phyloP scores from a whole-genome alignment of 1,284 basidiomycete species.

The Caloboletus firmus region DNA sequence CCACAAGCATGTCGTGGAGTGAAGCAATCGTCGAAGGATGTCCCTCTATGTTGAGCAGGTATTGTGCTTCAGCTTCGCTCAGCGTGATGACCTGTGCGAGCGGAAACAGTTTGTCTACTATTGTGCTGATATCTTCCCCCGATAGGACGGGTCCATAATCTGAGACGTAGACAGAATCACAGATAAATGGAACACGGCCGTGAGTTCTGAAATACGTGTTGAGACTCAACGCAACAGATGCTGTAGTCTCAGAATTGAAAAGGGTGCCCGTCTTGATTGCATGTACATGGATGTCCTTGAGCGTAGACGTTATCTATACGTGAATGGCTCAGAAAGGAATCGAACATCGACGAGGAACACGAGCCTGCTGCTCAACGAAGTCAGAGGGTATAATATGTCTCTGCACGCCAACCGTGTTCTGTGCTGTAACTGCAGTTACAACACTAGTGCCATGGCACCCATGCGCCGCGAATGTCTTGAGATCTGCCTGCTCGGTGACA shows the following conservation, averaged over 20 bases:
- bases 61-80: conserved; percentile 79
- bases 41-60: conserved; percentile 52
- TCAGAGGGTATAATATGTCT: conserved; percentile 59
- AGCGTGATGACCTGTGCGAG: conserved; percentile 79
- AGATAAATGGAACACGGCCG: conserved; percentile 52
- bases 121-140: conserved; percentile 60
- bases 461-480: conserved; percentile 81
- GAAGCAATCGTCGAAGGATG: conserved; percentile 40
- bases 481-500: conserved; percentile 58
- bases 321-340: not conserved
- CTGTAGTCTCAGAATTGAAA: conserved; percentile 51
- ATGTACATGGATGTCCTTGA: conserved; percentile 69
- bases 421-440: conserved; percentile 86
- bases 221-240: conserved; percentile 47
- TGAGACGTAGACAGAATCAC: conserved; percentile 90
- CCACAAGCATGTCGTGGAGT: conserved; percentile 63
- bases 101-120: conserved; percentile 74
- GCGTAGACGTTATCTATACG: conserved; percentile 63
- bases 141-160: conserved; percentile 86
- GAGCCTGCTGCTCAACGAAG: conserved; percentile 70
- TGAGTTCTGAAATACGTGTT: conserved; percentile 37
- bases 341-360: conserved; percentile 18
- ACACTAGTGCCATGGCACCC: conserved; percentile 84
- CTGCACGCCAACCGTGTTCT: conserved; percentile 85
- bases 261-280: conserved; percentile 92